phyloP scores from a whole-genome alignment of 148 eudicot genomes.

The Cornus controversa region DNA sequence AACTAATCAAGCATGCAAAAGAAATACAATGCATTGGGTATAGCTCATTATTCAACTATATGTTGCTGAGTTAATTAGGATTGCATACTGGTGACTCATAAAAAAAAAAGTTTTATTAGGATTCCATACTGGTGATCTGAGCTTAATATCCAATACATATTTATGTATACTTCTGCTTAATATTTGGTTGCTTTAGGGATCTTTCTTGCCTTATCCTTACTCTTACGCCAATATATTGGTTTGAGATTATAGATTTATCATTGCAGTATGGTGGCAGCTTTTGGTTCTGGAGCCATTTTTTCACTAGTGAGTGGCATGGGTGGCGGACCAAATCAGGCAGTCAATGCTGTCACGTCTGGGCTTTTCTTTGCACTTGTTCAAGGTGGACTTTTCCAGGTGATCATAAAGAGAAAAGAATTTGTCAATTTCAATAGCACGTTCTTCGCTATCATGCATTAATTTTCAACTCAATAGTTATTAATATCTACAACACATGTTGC shows the following conservation, averaged over 20 bases:
- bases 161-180: too few relatives aligned
- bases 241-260: neutral
- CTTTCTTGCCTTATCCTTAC: neutral
- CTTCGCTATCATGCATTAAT: neutral
- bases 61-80: too few relatives aligned
- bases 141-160: too few relatives aligned
- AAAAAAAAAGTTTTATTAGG: too few relatives aligned
- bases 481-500: neutral
- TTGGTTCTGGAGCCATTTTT: slow-evolving; percentile 92
- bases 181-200: too few relatives aligned
- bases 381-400: slow-evolving; percentile 90
- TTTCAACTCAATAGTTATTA: neutral
- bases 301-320: slow-evolving; percentile 94
- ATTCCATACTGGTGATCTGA: too few relatives aligned
- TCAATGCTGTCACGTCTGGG: slow-evolving; percentile 71
- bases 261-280: slow-evolving; percentile 94
- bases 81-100: too few relatives aligned
- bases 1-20: too few relatives aligned
- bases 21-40: too few relatives aligned
- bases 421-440: neutral
- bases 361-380: slow-evolving; percentile 86
- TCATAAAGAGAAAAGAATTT: neutral
- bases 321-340: slow-evolving; percentile 78
- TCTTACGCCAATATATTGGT: neutral
- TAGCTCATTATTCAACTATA: too few relatives aligned